Conservation (phyloP, 2,329 filamentous ascomycete genomes). For the Huntiella decipiens region DNA sequence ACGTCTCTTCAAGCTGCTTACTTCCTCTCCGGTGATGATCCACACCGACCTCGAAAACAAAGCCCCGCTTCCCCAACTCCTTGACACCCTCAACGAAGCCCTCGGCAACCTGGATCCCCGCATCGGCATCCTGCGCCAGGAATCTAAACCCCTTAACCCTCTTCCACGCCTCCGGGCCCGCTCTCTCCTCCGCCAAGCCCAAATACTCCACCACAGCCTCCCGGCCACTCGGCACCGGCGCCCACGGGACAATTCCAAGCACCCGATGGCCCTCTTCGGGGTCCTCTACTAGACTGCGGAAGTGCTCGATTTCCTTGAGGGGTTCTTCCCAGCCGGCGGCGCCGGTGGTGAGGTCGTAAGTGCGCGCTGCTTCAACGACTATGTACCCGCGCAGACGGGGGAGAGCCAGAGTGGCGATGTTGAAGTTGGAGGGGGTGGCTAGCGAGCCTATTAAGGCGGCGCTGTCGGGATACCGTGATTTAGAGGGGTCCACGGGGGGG, state of each 20-base stretch:
- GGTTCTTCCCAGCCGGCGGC: conserved; percentile 44
- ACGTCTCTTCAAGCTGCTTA: conserved; percentile 51
- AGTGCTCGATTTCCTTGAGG: conserved; percentile 51
- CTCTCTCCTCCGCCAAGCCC: conserved; percentile 34
- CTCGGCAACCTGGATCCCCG: conserved; percentile 42
- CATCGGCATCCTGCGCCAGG: conserved; percentile 58
- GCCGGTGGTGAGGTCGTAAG: conserved; percentile 33
- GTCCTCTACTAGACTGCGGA: conserved; percentile 47
- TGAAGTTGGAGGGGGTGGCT: conserved; percentile 47
- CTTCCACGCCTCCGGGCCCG: conserved; percentile 41
- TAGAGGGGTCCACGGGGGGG: conserved; percentile 36
- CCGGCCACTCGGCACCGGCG: conserved; percentile 52
- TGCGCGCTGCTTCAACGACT: conserved; percentile 67
- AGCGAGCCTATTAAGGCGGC: conserved; percentile 33
- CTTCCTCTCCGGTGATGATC: conserved; percentile 62
- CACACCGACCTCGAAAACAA: conserved; percentile 67
- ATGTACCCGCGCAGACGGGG: conserved; percentile 47
- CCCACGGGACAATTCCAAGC: conserved; percentile 63
- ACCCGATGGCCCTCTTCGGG: conserved; percentile 32
- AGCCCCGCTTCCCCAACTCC: conserved; percentile 42
- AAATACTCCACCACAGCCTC: conserved; percentile 47
- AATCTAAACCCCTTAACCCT: conserved; percentile 67
- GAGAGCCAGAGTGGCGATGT: conserved; percentile 23
- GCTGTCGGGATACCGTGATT: background rate
- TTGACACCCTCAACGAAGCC: conserved; percentile 47